phyloP scores from a whole-genome alignment of 2,329 filamentous ascomycete species.

The Verticillium zaregamsianum region DNA sequence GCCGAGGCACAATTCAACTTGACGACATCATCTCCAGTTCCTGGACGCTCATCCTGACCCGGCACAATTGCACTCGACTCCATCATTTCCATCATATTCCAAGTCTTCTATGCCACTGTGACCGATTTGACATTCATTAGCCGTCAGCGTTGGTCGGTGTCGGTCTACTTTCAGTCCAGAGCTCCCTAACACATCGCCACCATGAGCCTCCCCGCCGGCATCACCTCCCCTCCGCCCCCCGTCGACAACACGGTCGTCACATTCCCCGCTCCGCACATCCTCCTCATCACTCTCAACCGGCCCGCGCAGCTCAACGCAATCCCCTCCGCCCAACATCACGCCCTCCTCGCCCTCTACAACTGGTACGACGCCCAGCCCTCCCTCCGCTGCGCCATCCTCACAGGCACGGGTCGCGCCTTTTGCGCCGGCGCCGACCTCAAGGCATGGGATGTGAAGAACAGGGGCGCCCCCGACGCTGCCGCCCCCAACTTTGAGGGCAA shows the following conservation, averaged over 20 bases:
- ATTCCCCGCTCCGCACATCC: slow-evolving; percentile 49
- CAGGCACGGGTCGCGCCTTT: slow-evolving; percentile 60
- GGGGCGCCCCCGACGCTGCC: background rate
- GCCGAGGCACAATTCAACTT: background rate
- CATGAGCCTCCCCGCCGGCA: background rate
- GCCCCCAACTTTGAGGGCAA: slow-evolving; percentile 4
- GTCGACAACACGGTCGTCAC: slow-evolving; percentile 38
- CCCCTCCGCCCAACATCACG: slow-evolving; percentile 40
- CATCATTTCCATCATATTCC: no score
- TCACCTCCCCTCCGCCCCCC: slow-evolving; percentile 24
- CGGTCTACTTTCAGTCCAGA: no score
- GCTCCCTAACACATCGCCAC: no score
- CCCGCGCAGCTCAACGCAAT: slow-evolving; percentile 56
- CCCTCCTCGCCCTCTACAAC: slow-evolving; percentile 37
- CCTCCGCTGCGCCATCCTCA: slow-evolving; percentile 59
- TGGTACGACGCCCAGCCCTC: slow-evolving; percentile 61
- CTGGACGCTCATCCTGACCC: no score
- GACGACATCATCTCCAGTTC: background rate
- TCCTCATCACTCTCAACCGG: slow-evolving; percentile 58
- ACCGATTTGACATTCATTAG: no score
- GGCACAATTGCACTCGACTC: no score
- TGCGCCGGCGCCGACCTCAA: slow-evolving; percentile 66
- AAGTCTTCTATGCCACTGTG: no score
- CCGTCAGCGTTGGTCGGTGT: no score
- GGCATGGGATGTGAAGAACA: slow-evolving; percentile 51